Percentiles rank a stretch among this genome's conserved stretches.
Conservation (phyloP, 2,329 filamentous ascomycete genomes). For the Fusarium sp. region DNA sequence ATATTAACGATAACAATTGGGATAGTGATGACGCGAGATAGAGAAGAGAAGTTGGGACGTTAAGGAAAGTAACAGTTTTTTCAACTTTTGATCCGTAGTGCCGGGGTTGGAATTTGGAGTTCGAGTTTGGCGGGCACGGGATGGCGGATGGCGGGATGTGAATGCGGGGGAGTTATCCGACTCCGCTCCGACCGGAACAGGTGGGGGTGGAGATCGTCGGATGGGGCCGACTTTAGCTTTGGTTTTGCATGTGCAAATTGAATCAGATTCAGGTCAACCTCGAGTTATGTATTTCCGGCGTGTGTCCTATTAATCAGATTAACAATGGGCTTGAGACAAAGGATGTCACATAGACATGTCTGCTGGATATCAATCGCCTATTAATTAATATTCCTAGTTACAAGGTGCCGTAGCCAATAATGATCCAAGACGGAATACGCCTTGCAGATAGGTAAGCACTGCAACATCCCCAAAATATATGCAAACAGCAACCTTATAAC, state of each 20-base stretch:
- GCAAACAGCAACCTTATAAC: not conserved
- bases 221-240: conserved; percentile 23
- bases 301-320: not conserved
- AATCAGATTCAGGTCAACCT: not conserved
- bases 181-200: conserved; percentile 28
- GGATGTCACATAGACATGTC: not conserved
- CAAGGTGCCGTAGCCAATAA: no score
- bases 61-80: not conserved
- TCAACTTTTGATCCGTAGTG: conserved; percentile 5
- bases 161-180: conserved; percentile 16
- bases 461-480: not conserved
- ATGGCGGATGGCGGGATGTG: conserved; percentile 33
- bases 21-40: not conserved
- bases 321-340: not conserved
- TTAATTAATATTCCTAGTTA: no score
- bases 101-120: conserved; percentile 13
- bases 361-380: not conserved
- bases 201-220: conserved; percentile 35
- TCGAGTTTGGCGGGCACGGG: not conserved
- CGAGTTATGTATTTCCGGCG: not conserved
- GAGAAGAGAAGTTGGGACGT: not conserved
- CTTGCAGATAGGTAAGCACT: not conserved
- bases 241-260: not conserved
- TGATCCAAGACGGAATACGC: not conserved
- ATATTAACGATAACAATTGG: not conserved